A percentile compares a stretch with the other conserved stretches of the same genome.
These are phyloP conservation scores for Botryotinia convoluta DNA, from an alignment of 2,329 filamentous ascomycete species.

Conservation along the genomic window DNA sequence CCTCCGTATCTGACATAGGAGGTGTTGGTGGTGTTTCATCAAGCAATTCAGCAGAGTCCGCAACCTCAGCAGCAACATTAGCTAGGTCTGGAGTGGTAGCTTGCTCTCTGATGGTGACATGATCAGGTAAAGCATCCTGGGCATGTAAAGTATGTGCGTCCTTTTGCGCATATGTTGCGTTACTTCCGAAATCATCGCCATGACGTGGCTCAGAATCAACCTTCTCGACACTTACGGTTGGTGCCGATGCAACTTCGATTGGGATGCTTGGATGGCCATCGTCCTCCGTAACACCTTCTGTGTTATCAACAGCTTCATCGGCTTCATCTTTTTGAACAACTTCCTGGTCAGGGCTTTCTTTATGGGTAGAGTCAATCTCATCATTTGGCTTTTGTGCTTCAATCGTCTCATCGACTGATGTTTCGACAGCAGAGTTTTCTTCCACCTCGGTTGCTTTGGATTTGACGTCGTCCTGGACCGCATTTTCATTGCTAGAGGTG, in stretches of 20 bases:
- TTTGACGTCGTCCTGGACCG: not conserved
- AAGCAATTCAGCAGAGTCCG: slow-evolving; percentile 30
- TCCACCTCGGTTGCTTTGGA: not conserved
- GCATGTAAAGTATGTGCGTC: slow-evolving; percentile 38
- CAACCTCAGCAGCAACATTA: slow-evolving; percentile 33
- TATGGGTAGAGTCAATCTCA: not conserved
- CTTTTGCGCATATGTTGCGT: slow-evolving; percentile 39
- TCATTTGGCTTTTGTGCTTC: not conserved
- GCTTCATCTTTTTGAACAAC: not conserved
- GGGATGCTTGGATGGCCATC: not conserved
- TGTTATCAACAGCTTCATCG: not conserved
- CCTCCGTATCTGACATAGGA: slow-evolving; percentile 37
- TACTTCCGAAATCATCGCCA: slow-evolving; percentile 40
- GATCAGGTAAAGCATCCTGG: slow-evolving; percentile 40
- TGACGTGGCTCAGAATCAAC: slow-evolving; percentile 37
- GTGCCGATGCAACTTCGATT: slow-evolving; percentile 18
- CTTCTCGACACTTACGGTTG: slow-evolving; percentile 39
- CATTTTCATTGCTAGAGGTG: not conserved
- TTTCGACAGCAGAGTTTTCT: not conserved
- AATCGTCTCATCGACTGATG: not conserved
- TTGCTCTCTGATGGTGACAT: slow-evolving; percentile 34
- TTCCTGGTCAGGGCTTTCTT: not conserved
- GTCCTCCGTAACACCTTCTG: not conserved
- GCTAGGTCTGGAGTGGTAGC: slow-evolving; percentile 29
- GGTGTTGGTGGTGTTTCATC: slow-evolving; percentile 34